phyloP scores from a whole-genome alignment of 768 basidiomycete species.

The Lactarius quietus region DNA sequence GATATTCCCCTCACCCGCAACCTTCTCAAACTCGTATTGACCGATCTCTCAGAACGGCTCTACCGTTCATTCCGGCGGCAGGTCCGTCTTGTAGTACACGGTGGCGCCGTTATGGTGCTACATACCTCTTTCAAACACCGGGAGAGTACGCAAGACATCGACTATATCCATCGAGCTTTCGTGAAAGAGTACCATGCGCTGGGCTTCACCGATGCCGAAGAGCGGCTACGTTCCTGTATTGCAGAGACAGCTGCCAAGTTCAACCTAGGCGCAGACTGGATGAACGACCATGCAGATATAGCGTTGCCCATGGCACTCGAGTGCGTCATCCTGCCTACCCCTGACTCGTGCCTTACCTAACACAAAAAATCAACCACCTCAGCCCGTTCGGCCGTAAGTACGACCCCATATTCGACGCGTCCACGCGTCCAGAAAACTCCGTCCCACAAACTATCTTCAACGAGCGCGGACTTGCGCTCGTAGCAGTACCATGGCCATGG shows the following conservation, averaged over 20 bases:
- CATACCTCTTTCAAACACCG: slow-evolving; percentile 45
- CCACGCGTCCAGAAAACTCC: slow-evolving; percentile 41
- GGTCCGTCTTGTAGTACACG: slow-evolving; percentile 63
- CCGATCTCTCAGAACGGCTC: slow-evolving; percentile 49
- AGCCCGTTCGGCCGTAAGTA: slow-evolving; percentile 33
- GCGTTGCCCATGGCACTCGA: slow-evolving; percentile 63
- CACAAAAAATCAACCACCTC: neutral
- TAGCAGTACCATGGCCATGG: slow-evolving; percentile 71
- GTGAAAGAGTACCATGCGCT: slow-evolving; percentile 47
- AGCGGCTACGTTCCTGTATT: slow-evolving; percentile 54
- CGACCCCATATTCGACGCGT: slow-evolving; percentile 60
- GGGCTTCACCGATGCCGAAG: slow-evolving; percentile 50
- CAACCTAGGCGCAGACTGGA: slow-evolving; percentile 63
- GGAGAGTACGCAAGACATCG: slow-evolving; percentile 62
- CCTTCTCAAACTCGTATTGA: neutral
- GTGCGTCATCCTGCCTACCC: slow-evolving; percentile 39
- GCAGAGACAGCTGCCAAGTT: slow-evolving; percentile 48
- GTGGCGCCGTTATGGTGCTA: slow-evolving; percentile 72
- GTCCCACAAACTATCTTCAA: slow-evolving; percentile 53
- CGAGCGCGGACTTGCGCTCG: slow-evolving; percentile 48
- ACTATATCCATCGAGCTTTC: slow-evolving; percentile 63
- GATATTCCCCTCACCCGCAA: slow-evolving; percentile 12
- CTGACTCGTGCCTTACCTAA: neutral
- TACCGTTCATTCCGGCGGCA: slow-evolving; percentile 45
- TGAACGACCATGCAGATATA: slow-evolving; percentile 72